Percentiles rank a stretch among this genome's conserved stretches.
phyloP scores from a whole-genome alignment of 192 early-diverging fungal species.

The Backusella luteola region DNA sequence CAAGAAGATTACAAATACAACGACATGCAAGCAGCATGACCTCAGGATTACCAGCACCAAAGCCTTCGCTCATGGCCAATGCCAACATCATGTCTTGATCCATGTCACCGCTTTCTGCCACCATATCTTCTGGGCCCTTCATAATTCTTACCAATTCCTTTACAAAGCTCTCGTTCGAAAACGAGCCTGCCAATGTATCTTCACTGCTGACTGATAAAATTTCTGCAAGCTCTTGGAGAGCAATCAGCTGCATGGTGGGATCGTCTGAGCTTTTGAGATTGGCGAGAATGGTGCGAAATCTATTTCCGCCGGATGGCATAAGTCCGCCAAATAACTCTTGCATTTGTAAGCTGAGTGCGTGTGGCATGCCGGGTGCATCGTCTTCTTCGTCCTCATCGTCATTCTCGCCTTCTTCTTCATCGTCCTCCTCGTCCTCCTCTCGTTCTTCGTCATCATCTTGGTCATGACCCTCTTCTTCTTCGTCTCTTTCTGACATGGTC shows the following conservation, averaged over 20 bases:
- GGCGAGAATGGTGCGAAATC: slow-evolving; percentile 58
- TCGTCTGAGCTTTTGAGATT: slow-evolving; percentile 58
- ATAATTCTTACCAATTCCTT: slow-evolving; percentile 67
- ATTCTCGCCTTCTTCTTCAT: slow-evolving; percentile 24
- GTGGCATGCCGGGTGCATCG: slow-evolving; percentile 29
- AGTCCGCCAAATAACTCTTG: slow-evolving; percentile 39
- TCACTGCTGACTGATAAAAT: slow-evolving; percentile 77
- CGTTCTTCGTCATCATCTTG: slow-evolving; percentile 33
- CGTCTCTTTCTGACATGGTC: neutral
- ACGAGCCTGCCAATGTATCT: slow-evolving; percentile 56
- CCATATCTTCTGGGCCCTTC: slow-evolving; percentile 41
- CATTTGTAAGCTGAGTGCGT: slow-evolving; percentile 30
- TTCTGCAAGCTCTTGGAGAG: slow-evolving; percentile 83
- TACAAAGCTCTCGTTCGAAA: slow-evolving; percentile 65
- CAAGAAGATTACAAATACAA: slow-evolving; percentile 87
- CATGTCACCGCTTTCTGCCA: slow-evolving; percentile 30
- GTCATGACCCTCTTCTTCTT: slow-evolving; percentile 18
- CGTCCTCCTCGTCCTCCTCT: slow-evolving; percentile 11
- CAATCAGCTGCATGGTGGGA: slow-evolving; percentile 72
- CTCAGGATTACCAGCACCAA: slow-evolving; percentile 59
- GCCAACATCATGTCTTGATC: slow-evolving; percentile 43
- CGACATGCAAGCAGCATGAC: slow-evolving; percentile 89
- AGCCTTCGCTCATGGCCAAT: slow-evolving; percentile 42
- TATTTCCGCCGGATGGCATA: slow-evolving; percentile 38
- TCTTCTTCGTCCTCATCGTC: slow-evolving; percentile 34